A percentile compares a stretch with the other conserved stretches of the same genome.
Conservation (phyloP, 2,329 filamentous ascomycete genomes). For the Fusarium oxysporum region DNA sequence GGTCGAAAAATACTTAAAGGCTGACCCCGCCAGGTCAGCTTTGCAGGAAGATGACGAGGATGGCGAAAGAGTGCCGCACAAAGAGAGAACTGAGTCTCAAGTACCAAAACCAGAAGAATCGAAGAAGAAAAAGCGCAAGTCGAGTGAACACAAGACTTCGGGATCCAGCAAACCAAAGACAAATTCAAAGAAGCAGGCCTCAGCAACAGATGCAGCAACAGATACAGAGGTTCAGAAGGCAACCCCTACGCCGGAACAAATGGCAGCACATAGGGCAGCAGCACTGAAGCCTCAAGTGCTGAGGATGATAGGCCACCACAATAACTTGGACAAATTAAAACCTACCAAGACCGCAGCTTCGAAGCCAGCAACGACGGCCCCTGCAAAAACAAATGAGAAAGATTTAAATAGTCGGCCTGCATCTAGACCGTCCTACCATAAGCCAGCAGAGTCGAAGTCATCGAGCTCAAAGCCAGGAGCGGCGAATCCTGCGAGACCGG, state of each 20-base stretch:
- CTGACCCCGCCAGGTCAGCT: neutral
- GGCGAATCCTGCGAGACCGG: neutral
- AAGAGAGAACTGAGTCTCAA: neutral
- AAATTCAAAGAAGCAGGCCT: neutral
- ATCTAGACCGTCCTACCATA: neutral
- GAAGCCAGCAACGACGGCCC: neutral
- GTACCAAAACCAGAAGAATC: neutral
- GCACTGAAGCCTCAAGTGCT: neutral
- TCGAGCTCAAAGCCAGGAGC: neutral
- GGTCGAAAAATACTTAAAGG: conserved; percentile 4
- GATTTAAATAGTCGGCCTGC: neutral
- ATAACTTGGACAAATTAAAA: neutral
- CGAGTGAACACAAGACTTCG: neutral
- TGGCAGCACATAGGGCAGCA: neutral
- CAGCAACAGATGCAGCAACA: neutral
- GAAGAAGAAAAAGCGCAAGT: neutral
- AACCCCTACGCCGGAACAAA: neutral
- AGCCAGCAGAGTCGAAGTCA: neutral
- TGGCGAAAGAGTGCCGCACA: neutral
- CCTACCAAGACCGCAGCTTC: neutral
- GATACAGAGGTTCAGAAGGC: neutral
- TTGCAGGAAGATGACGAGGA: neutral
- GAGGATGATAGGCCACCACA: neutral
- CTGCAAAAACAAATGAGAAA: neutral
- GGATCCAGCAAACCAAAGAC: neutral